Evolutionary conservation across 2,329 filamentous ascomycete genomes (phyloP).

Genomic region (Fonsecaea monophora): DNA sequence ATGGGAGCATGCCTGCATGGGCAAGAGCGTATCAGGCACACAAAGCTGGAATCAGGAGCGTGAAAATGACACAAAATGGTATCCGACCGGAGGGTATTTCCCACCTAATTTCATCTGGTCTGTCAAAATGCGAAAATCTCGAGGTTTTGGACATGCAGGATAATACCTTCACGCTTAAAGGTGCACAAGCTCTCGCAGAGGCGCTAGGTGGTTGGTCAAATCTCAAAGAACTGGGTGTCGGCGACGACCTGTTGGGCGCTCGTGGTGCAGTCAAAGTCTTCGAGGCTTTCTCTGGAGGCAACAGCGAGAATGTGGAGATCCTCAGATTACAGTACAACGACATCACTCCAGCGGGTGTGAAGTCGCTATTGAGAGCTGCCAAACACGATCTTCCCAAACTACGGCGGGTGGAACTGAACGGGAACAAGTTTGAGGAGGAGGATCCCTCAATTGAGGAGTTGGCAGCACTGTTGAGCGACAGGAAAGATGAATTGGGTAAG

Average conservation of each 20-base stretch:
- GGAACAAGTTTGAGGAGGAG: constrained; percentile 91
- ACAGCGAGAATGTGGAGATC: constrained; percentile 79
- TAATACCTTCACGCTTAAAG: constrained; percentile 89
- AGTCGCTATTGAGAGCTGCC: constrained; percentile 72
- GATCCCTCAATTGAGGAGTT: constrained; percentile 74
- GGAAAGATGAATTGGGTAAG: constrained; percentile 72
- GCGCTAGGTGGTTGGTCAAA: constrained; percentile 76
- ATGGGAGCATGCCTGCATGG: constrained; percentile 95
- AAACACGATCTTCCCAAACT: constrained; percentile 74
- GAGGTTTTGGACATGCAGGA: constrained; percentile 89
- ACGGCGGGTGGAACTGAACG: constrained; percentile 89
- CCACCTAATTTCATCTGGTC: constrained; percentile 77
- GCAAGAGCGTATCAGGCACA: constrained; percentile 85
- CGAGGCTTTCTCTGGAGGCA: constrained; percentile 73
- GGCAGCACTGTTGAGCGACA: constrained; percentile 73
- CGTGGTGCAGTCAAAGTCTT: constrained; percentile 78
- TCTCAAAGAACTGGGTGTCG: constrained; percentile 82
- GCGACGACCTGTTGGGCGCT: constrained; percentile 82
- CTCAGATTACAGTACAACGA: constrained; percentile 93
- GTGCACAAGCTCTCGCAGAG: constrained; percentile 77
- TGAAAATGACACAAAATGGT: constrained; percentile 99
- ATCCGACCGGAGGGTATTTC: constrained; percentile 93
- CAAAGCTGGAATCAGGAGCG: constrained; percentile 73
- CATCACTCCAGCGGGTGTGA: constrained; percentile 77
- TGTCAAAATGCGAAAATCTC: constrained; percentile 72